Evolutionary conservation across 2,329 filamentous ascomycete species (phyloP).

Genomic region (Fusarium sp.): DNA sequence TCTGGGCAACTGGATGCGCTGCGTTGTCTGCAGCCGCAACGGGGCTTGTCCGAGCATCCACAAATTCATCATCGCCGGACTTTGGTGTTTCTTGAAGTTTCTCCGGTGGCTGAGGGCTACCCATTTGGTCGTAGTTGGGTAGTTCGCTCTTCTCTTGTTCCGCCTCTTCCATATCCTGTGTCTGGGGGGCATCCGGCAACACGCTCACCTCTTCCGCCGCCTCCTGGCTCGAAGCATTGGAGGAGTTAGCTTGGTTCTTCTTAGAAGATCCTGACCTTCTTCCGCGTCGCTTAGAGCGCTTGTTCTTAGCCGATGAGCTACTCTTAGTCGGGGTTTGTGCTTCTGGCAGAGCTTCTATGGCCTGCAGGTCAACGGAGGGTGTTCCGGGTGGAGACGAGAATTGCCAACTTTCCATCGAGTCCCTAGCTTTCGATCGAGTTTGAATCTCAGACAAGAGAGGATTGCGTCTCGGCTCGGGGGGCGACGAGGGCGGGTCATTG

Average conservation of each 20-base stretch:
- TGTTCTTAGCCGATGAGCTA: constrained; percentile 6
- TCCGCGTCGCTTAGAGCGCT: constrained; percentile 28
- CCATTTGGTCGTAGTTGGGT: constrained; percentile 4
- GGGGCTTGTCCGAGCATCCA: constrained; percentile 62
- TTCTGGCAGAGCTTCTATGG: constrained; percentile 12
- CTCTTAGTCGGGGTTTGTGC: constrained; percentile 8
- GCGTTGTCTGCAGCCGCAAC: constrained; percentile 34
- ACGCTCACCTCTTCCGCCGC: constrained; percentile 1
- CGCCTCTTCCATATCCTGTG: constrained; percentile 9
- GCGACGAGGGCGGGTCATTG: constrained; percentile 68
- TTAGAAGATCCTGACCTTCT: constrained; percentile 28
- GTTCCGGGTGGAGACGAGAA: constrained; percentile 69
- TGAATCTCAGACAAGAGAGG: constrained; percentile 64
- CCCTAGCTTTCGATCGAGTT: constrained; percentile 56
- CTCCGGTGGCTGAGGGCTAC: constrained; percentile 27
- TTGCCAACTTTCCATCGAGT: constrained; percentile 58
- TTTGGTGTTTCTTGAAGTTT: constrained; percentile 53
- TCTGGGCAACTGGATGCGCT: not conserved
- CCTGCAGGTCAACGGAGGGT: constrained; percentile 53
- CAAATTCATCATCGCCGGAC: constrained; percentile 59
- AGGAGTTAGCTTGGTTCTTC: constrained; percentile 46
- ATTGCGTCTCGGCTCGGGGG: constrained; percentile 65
- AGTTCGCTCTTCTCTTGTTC: constrained; percentile 4
- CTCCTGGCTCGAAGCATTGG: constrained; percentile 45
- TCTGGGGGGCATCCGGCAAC: constrained; percentile 4